Evolutionary conservation across 306 rosid genomes (phyloP), one percentile per base, ranked within the genome.

Genomic region (Prosopis cineraria): DNA sequence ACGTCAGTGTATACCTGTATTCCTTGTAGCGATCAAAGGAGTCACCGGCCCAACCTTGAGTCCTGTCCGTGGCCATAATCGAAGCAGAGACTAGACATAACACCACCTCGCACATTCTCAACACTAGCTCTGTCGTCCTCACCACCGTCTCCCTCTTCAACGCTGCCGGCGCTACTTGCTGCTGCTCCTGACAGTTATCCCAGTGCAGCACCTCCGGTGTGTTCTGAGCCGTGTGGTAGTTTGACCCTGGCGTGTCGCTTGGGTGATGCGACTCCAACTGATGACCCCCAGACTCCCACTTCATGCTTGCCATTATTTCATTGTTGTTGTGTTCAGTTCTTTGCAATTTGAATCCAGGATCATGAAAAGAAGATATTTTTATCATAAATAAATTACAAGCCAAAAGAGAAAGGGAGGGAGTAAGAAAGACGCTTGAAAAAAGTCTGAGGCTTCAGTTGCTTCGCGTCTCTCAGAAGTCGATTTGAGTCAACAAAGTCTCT

Each of bases 1-100:
- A n/a, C n/a, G n/a, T n/a, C n/a, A n/a, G n/a, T n/a, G n/a, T n/a
- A n/a, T n/a, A n/a, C n/a, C 98, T 95, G 85, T 95, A 95, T 76
- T 95, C 98, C 82, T 83, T 95, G 78, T 95, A 95, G 79, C 98
- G 97, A 77, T 92, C 95, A 65, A 87, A 95, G 58, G 98, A 95
- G 62, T 95, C 98, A 3, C 98, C 98, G 63, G 93, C 91, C 98
- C 98, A 95, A 17, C 98, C 98, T 80, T 87, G 97, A 24, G 98
- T 95, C 76, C 79, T 89, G 81, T 95, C 93, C 0, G 98, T 90
- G 13, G 97, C 98, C 98, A 95, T 92, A 29, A 95, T 93, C 27
- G 98, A 83, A 76, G 92, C 92, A 27, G 98, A 95, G 82, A 92
- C 84, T 85, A 92, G 73, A 80, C 98, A 92, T 24, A 91, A 84